These are phyloP conservation scores for Trichoderma sp. DNA, from an alignment of 2,329 filamentous ascomycete species.

Conservation along the genomic window DNA sequence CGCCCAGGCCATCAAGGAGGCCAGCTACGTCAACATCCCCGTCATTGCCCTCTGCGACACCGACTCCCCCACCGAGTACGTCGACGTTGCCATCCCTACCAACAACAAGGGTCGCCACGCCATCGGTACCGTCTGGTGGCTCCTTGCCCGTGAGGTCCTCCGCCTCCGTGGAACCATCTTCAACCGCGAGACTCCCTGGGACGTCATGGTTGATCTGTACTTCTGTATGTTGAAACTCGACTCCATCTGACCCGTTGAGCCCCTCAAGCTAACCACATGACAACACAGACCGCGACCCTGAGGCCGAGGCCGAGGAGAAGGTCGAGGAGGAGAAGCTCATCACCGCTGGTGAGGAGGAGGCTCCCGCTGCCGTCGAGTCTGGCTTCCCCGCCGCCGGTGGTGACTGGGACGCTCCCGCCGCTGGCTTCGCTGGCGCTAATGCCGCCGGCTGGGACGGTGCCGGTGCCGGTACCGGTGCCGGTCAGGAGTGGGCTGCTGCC, in stretches of 20 bases:
- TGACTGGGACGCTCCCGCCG: slow-evolving; percentile 83
- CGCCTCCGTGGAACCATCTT: slow-evolving; percentile 96
- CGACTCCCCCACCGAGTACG: slow-evolving; percentile 98
- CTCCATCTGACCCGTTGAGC: background rate
- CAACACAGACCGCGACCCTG: slow-evolving; percentile 81
- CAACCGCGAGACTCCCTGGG: slow-evolving; percentile 95
- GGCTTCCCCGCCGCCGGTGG: slow-evolving; percentile 65
- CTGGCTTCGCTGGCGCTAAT: slow-evolving; percentile 62
- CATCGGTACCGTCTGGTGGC: slow-evolving; percentile 98
- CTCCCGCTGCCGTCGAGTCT: slow-evolving; percentile 70
- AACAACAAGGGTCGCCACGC: slow-evolving; percentile 99
- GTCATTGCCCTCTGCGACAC: slow-evolving; percentile 99
- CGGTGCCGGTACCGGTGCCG: slow-evolving; percentile 11
- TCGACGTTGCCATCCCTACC: slow-evolving; percentile 99
- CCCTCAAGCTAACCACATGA: slow-evolving; percentile 21
- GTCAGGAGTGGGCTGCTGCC: slow-evolving; percentile 63
- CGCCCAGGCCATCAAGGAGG: slow-evolving; percentile 99
- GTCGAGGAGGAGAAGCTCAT: slow-evolving; percentile 87
- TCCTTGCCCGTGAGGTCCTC: slow-evolving; percentile 99
- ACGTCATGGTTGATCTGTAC: slow-evolving; percentile 99
- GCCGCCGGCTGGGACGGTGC: slow-evolving; percentile 57
- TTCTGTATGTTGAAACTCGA: slow-evolving; percentile 66
- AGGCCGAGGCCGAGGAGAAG: slow-evolving; percentile 99
- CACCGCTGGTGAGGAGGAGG: slow-evolving; percentile 79
- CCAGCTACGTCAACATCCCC: slow-evolving; percentile 99